Evolutionary conservation across 495 filamentous ascomycete species (phyloP), one percentile per base, ranked within the genome.

Genomic region (Umbilicaria muhlenbergii): DNA sequence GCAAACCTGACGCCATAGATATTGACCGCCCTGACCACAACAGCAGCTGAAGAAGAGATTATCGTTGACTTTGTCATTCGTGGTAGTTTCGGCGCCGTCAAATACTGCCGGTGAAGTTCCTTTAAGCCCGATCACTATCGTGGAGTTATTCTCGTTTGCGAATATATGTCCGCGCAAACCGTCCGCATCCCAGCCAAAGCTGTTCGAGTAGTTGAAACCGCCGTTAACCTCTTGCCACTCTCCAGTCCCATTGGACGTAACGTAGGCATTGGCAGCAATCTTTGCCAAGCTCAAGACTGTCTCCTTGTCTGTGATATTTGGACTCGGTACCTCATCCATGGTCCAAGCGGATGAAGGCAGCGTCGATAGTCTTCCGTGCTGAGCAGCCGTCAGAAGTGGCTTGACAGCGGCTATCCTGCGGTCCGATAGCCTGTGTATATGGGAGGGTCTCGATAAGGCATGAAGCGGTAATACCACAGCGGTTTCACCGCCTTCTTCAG

Each of bases 1-100:
- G 57, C 91, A 98, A 36, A 92, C 86, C 54, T 91, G 80, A 42
- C 78, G 76, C 81, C 86, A 94, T 17, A 86, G 73, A 63, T 76
- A 81, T 13, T 84, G 82, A 0, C 86, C 84, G 45, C 92, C 85
- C 64, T 95, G 84, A 11, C 77, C 91, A 63, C 91, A 98, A 57
- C 91, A 98, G 63, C 91, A 98, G 56, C 88, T 87, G 65, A 94
- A 94, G 58, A 89, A 92, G 8, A 98, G 73, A 55, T 98, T 98
- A 58, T 98, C 91, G 57, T 98, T 98, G 39, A 83, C 65, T 60
- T 98, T 98, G 63, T 98, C 91, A 54, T 94, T 95, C 4, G 87
- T 94, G 0, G 87, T 94, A 0, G 91, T 95, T 11, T 85, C 88
- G 8, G 86, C 83, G 3, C 91, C 91, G 58, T 96, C 91, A 56